phyloP scores from a whole-genome alignment of 495 filamentous ascomycete species.

The Tuber indicum region DNA sequence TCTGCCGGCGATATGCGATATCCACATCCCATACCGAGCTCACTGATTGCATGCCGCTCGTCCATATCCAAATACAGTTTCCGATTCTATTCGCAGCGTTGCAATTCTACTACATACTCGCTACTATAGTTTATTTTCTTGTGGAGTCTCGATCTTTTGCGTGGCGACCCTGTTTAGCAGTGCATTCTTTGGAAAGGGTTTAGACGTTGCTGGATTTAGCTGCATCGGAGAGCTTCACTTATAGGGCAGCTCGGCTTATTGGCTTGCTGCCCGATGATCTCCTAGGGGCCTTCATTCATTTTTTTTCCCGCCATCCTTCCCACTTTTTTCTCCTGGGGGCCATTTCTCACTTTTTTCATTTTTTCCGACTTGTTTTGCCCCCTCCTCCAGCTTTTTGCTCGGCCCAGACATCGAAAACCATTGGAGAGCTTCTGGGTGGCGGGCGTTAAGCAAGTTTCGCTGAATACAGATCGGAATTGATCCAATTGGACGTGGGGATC shows the following conservation, averaged over 20 bases:
- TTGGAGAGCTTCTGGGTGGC: conserved; percentile 23
- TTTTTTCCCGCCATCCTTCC: conserved; percentile 11
- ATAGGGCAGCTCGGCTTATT: conserved; percentile 35
- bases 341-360: neutral
- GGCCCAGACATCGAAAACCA: conserved; percentile 18
- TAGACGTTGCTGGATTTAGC: conserved; percentile 23
- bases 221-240: conserved; percentile 30
- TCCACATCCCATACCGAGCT: conserved; percentile 33
- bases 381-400: conserved; percentile 21
- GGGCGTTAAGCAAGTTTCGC: conserved; percentile 10
- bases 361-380: conserved; percentile 26
- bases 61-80: conserved; percentile 22
- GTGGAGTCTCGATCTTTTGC: conserved; percentile 18
- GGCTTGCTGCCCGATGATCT: conserved; percentile 35
- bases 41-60: conserved; percentile 25
- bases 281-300: conserved; percentile 24
- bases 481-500: conserved; percentile 32
- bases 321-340: neutral
- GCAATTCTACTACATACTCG: conserved; percentile 17
- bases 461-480: conserved; percentile 12
- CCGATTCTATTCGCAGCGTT: conserved; percentile 20
- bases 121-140: conserved; percentile 30
- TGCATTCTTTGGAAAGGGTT: conserved; percentile 29
- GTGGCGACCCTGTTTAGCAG: conserved; percentile 20
- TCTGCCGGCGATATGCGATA: conserved; percentile 13